These are phyloP conservation scores for Pythium vanterpoolii DNA, from an alignment of 352 stramenopile genomes.

Conservation along the genomic window DNA sequence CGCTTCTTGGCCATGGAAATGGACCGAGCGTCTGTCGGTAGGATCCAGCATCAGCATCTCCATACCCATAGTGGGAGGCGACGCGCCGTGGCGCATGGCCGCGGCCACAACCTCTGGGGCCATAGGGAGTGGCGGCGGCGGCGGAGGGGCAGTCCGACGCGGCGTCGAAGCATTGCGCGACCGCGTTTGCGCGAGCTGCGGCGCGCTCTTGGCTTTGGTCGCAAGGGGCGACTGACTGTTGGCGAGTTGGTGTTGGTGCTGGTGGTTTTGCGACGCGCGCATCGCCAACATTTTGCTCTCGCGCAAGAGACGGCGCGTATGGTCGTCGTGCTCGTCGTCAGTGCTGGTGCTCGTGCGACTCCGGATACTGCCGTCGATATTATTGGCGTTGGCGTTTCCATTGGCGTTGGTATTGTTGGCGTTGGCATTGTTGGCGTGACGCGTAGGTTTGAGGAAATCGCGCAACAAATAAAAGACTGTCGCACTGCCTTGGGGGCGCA, in stretches of 20 bases:
- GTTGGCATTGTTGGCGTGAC: slow-evolving; percentile 14
- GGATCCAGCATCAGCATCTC: background rate
- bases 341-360: slow-evolving; percentile 7
- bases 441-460: slow-evolving; percentile 66
- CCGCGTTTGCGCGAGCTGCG: slow-evolving; percentile 8
- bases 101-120: slow-evolving; percentile 10
- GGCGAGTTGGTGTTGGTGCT: slow-evolving; percentile 8
- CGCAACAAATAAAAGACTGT: slow-evolving; percentile 61
- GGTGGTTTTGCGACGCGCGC: slow-evolving; percentile 28
- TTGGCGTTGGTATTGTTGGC: slow-evolving; percentile 14
- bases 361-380: slow-evolving; percentile 8
- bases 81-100: slow-evolving; percentile 2
- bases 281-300: slow-evolving; percentile 75
- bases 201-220: slow-evolving; percentile 21
- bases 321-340: slow-evolving; percentile 30
- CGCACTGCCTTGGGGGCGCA: slow-evolving; percentile 45
- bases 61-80: background rate
- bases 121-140: slow-evolving; percentile 10
- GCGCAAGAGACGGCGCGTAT: slow-evolving; percentile 37
- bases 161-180: slow-evolving; percentile 1
- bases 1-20: background rate
- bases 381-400: background rate
- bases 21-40: slow-evolving; percentile 2
- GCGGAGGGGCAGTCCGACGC: slow-evolving; percentile 2
- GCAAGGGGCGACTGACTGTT: background rate